phyloP scores from a whole-genome alignment of 1,284 basidiomycete genomes.

The Anthracocystis panici-leucophaei region DNA sequence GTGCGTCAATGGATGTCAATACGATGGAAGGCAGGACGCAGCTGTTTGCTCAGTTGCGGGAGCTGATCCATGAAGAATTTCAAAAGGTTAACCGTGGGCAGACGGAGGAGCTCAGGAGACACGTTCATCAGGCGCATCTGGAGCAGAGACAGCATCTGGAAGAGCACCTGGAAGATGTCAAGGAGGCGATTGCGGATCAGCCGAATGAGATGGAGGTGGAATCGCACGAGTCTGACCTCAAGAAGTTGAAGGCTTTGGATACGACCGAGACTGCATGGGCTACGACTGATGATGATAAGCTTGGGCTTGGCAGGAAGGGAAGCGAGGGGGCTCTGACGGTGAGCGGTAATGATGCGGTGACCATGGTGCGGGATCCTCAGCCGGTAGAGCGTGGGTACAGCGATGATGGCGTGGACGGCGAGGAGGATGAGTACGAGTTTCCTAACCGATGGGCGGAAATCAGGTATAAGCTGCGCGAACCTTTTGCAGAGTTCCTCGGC shows the following conservation, averaged over 20 bases:
- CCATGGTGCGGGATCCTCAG: constrained; percentile 26
- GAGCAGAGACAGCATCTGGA: constrained; percentile 29
- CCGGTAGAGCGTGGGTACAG: constrained; percentile 32
- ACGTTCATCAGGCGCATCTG: constrained; percentile 31
- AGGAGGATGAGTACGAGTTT: constrained; percentile 47
- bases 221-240: constrained; percentile 13
- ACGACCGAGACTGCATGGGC: constrained; percentile 17
- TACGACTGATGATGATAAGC: constrained; percentile 18
- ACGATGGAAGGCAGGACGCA: constrained; percentile 37
- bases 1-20: constrained; percentile 42
- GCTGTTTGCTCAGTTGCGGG: constrained; percentile 37
- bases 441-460: constrained; percentile 58
- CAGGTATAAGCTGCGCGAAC: constrained; percentile 57
- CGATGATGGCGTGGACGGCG: constrained; percentile 13
- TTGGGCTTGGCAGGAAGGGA: constrained; percentile 9
- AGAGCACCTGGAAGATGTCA: constrained; percentile 29
- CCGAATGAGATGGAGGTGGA: constrained; percentile 4
- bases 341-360: not conserved
- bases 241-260: constrained; percentile 11
- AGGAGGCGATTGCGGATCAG: constrained; percentile 26
- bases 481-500: constrained; percentile 61
- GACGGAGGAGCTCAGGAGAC: constrained; percentile 41
- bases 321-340: constrained; percentile 22
- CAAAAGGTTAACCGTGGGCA: constrained; percentile 45
- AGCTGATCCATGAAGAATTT: constrained; percentile 57